Conservation (phyloP, 192 early-diverging fungal species). For the Coemansia sp. region DNA sequence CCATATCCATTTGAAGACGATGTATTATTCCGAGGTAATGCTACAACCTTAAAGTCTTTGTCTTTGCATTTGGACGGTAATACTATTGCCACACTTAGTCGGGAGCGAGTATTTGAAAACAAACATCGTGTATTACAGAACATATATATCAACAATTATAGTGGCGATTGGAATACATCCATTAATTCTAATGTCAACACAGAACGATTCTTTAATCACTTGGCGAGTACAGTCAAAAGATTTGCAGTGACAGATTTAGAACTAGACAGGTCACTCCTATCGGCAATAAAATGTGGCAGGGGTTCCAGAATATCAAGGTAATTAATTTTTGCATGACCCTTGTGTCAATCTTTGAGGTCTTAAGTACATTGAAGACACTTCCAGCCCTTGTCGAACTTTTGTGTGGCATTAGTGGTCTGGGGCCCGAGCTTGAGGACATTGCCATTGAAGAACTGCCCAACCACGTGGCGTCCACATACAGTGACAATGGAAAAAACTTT, state of each 20-base stretch:
- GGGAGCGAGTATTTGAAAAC: not conserved
- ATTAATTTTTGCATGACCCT: not conserved
- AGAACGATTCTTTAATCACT: not conserved
- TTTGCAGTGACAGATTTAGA: too few species aligned
- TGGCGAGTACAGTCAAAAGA: too few species aligned
- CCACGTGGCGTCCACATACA: not conserved
- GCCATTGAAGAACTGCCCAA: not conserved
- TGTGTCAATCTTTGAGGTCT: not conserved
- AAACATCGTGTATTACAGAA: not conserved
- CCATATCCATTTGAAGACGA: constrained; percentile 11
- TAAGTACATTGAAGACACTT: not conserved
- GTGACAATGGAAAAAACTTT: not conserved
- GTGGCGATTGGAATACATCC: not conserved
- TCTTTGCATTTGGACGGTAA: not conserved
- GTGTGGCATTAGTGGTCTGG: not conserved
- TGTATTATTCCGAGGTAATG: constrained; percentile 11
- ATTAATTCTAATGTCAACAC: not conserved
- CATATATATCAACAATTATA: not conserved
- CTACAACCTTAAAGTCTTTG: not conserved
- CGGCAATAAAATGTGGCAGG: not conserved
- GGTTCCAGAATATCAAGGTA: not conserved
- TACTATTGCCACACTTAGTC: not conserved
- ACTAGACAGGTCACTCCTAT: not conserved
- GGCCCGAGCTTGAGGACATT: not conserved
- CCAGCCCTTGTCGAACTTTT: not conserved